Conservation (phyloP, 2,329 filamentous ascomycete species). For the Alternaria sp. region DNA sequence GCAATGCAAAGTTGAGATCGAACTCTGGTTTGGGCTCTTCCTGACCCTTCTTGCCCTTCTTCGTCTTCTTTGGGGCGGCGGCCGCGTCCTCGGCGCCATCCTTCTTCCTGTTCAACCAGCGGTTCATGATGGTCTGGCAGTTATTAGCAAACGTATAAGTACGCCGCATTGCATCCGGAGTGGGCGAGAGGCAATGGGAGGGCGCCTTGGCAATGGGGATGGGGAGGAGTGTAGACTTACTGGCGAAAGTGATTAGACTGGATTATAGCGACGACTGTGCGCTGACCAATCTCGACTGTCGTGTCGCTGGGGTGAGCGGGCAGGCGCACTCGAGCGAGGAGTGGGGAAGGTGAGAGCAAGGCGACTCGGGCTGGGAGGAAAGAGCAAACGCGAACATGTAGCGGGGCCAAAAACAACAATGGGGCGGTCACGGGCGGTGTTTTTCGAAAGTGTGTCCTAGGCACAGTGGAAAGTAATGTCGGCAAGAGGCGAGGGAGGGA, state of each 20-base stretch:
- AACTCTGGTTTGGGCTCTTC: conserved; percentile 67
- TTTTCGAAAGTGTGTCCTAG: conserved; percentile 1
- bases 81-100: conserved; percentile 43
- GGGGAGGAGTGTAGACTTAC: conserved; percentile 21
- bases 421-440: not conserved
- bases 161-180: conserved; percentile 5
- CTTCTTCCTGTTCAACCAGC: conserved; percentile 77
- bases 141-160: conserved; percentile 20
- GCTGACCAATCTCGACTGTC: not conserved
- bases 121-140: conserved; percentile 67
- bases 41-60: conserved; percentile 61
- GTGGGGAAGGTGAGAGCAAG: conserved; percentile 5
- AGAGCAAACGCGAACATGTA: conserved; percentile 37
- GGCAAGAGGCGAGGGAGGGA: not conserved
- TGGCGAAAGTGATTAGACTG: conserved; percentile 1
- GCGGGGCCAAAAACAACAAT: conserved; percentile 17
- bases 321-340: conserved; percentile 10
- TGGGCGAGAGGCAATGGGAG: conserved; percentile 2
- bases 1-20: conserved; percentile 76
- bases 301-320: conserved; percentile 5
- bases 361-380: conserved; percentile 15
- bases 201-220: not conserved
- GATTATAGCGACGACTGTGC: conserved; percentile 1
- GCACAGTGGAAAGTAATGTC: not conserved
- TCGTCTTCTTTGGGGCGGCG: conserved; percentile 41